Conservation (phyloP, 768 basidiomycete genomes). For the Russula vinacea region DNA sequence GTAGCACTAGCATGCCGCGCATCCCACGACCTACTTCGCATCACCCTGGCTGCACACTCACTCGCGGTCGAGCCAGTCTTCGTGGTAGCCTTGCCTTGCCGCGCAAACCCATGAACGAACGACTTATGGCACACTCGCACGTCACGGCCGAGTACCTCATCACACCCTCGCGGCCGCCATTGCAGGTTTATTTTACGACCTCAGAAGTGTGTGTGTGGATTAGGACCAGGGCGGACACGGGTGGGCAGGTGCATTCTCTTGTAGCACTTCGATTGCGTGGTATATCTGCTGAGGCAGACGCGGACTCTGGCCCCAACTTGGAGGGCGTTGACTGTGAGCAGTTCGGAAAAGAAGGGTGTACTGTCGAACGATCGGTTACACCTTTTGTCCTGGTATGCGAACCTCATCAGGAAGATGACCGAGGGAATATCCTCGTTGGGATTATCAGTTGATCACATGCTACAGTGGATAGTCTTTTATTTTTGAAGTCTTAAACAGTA, state of each 20-base stretch:
- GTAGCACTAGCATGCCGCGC: no score
- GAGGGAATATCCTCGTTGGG: neutral
- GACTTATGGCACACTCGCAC: neutral
- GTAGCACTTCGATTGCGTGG: neutral
- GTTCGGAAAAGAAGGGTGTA: neutral
- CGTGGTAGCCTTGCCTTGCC: neutral
- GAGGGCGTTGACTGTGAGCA: neutral
- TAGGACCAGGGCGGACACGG: neutral
- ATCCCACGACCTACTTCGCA: neutral
- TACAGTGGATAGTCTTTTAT: neutral
- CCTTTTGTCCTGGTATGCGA: neutral
- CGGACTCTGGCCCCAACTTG: neutral
- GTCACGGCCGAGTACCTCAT: no score
- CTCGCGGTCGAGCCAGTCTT: neutral
- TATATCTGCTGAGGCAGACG: neutral
- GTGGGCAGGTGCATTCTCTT: neutral
- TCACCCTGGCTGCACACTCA: neutral
- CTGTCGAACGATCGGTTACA: neutral
- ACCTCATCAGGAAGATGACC: no score
- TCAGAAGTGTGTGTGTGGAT: conserved; percentile 5
- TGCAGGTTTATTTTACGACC: neutral
- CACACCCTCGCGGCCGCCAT: neutral
- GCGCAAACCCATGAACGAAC: neutral
- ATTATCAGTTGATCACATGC: neutral
- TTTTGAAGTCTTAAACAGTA: neutral